Evolutionary conservation across 176 grass and related monocot genomes (phyloP), one percentile per base, ranked within the genome.

Genomic region (Aegilops bicornis): DNA sequence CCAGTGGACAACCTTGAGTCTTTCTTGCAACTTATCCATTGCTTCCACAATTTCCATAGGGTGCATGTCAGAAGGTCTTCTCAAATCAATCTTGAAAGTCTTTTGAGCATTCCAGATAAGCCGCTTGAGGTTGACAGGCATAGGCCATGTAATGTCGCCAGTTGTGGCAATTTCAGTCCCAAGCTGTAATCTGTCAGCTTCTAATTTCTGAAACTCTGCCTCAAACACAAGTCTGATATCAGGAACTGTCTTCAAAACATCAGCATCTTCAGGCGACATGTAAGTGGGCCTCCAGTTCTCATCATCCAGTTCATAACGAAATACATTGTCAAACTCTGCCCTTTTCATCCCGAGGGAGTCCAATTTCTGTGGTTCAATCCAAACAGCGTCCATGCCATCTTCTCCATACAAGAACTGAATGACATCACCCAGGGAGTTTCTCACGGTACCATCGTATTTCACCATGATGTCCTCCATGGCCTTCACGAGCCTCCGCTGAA

Each of bases 391-490:
- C 97, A 98, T 98, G 64, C 94, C 97, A 96, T 98, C 97, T 82
- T 98, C 97, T 73, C 97, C 97, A 78, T 98, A 98, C 58, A 98
- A 85, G 75, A 98, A 98, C 72, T 98, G 96, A 78, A 98, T 98
- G 64, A 94, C 94, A 84, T 98, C 96, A 17, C 96, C 96, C 10
- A 98, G 75, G 9, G 96, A 98, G 68, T 98, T 98, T 85, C 96
- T 92, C 27, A 98, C 96, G 37, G 96, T 98, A 16, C 94, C 94
- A 81, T 98, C 96, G 78, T 98, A 98, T 79, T 98, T 98, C 7
- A 98, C 96, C 93, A 98, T 98, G 15, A 98, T 98, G 87, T 98
- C 93, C 83, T 98, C 96, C 96, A 98, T 98, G 88, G 96, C 96
- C 76, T 98, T 98, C 67, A 98, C 96, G 74, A 98, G 93, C 31